Evolutionary conservation across 805 yeast species (phyloP).

Genomic region (Sungouiella blattae): DNA sequence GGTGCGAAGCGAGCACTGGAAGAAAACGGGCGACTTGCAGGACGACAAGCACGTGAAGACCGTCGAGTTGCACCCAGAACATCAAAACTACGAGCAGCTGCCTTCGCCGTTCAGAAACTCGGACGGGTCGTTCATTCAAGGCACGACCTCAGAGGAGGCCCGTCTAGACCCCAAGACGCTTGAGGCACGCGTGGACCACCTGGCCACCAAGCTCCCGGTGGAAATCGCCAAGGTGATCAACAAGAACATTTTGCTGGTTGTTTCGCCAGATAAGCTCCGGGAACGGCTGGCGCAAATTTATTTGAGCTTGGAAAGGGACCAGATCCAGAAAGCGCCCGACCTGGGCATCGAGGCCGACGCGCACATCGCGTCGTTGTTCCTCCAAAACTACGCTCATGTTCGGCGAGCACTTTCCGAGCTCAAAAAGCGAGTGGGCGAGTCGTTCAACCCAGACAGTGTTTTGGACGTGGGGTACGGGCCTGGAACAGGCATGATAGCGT

Average conservation of each 20-base stretch:
- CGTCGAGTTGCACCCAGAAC: conserved; percentile 1
- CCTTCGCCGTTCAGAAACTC: conserved; percentile 34
- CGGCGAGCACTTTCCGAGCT: conserved; percentile 67
- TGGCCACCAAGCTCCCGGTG: conserved; percentile 53
- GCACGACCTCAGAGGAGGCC: conserved; percentile 46
- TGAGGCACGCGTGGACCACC: conserved; percentile 50
- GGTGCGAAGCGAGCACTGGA: conserved; percentile 19
- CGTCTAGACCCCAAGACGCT: conserved; percentile 58
- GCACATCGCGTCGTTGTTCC: conserved; percentile 72
- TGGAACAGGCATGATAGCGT: conserved; percentile 83
- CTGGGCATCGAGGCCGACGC: conserved; percentile 62
- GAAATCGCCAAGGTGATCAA: conserved; percentile 56
- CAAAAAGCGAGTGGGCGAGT: conserved; percentile 47
- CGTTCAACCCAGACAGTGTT: conserved; percentile 62
- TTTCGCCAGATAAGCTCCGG: conserved; percentile 62
- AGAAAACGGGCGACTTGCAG: conserved; percentile 6
- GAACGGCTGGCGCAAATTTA: conserved; percentile 58
- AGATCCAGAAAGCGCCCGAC: conserved; percentile 49
- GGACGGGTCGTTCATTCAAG: conserved; percentile 42
- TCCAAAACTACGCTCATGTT: conserved; percentile 75
- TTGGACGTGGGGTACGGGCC: conserved; percentile 89
- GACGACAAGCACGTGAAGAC: conserved; percentile 3
- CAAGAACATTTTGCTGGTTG: conserved; percentile 57
- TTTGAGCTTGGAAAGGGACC: conserved; percentile 47
- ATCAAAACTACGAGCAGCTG: conserved; percentile 5